Evolutionary conservation across 2,329 filamentous ascomycete species (phyloP), one percentile per base, ranked within the genome.

Genomic region (Scedosporium dehoogii): DNA sequence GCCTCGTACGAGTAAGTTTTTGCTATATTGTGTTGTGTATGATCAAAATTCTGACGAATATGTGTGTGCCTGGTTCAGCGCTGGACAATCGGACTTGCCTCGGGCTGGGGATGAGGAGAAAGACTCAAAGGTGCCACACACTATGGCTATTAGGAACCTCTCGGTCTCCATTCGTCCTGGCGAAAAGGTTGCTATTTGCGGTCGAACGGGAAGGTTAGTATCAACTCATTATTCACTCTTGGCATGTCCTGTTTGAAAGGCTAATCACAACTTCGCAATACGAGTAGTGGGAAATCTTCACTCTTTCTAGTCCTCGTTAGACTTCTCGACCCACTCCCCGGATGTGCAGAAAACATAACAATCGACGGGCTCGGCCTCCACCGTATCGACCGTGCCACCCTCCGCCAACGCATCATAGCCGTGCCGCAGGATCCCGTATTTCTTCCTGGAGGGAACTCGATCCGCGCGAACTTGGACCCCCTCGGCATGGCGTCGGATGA

Each of bases 381-480:
- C 25, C 64, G 63, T 1, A 71, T 84, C 12, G 68, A 79, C 61
- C 75, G 80, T 2, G 29, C 70, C 0, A 68, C 70, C 0, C 71
- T 84, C 0, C 78, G 82, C 6, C 70, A 75, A 48, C 77, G 76
- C 0, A 70, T 85, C 44, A 79, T 82, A 51, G 78, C 79, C 4
- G 70, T 85, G 0, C 79, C 82, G 0, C 82, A 85, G 67, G 82
- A 85, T 4, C 69, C 80, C 0, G 76, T 81, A 3, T 82, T 85
- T 68, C 69, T 84, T 1, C 77, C 76, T 0, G 76, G 75, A 42
- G 75, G 73, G 5, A 75, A 72, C 56, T 74, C 72, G 1, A 72
- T 79, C 63, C 70, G 69, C 29, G 60, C 68, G 6, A 80, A 82
- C 62, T 71, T 81, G 0, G 79, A 81, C 62, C 76, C 78, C 0